Base-by-base conservation (phyloP, 1,284 basidiomycete genomes). In the Phlebopus sp. region DNA sequence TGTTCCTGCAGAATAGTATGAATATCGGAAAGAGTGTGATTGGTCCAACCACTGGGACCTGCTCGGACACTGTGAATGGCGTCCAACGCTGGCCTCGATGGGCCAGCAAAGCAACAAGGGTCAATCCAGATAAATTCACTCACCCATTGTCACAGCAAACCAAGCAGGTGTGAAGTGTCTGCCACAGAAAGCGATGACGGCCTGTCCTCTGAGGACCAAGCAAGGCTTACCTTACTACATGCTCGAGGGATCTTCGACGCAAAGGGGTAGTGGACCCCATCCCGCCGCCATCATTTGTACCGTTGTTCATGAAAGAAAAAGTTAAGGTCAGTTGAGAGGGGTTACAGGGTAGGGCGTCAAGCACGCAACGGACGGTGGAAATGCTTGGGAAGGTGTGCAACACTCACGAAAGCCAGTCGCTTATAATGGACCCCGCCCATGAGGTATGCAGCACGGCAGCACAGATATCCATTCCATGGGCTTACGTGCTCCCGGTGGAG, bases 91-190 rank as follows among this genome's bases (percentile, higher is more conserved):
- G 19, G 4, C 36, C 17, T 6, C 46, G 44, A 29, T 11, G 27
- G 4, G 27, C 27, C 8, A 11, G 4, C 27, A 5, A 29, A 11
- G 4, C 27, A 5, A 29, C 27, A 5, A 29, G 9, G 7, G 8
- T 8, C 27, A 29, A 29, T 25, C 27, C 7, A 29, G 27, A 29
- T 8, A 21, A 11, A 27, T 6, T 29, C 30, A 66, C 69, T 51
- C 37, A 78, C 79, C 79, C 78, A 81, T 81, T 23, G 64, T 74
- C 19, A 73, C 70, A 29, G 79, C 70, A 56, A 77, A 79, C 68
- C 79, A 76, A 36, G 71, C 72, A 31, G 79, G 78, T 14, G 75
- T 67, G 46, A 76, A 76, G 51, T 72, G 56, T 34, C 70, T 71
- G 27, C 7, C 27, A 38, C 5, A 36, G 21, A 15, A 25, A 15